Conservation (phyloP, 1,139 yeast species). For the Blastobotrys ciferrii region DNA sequence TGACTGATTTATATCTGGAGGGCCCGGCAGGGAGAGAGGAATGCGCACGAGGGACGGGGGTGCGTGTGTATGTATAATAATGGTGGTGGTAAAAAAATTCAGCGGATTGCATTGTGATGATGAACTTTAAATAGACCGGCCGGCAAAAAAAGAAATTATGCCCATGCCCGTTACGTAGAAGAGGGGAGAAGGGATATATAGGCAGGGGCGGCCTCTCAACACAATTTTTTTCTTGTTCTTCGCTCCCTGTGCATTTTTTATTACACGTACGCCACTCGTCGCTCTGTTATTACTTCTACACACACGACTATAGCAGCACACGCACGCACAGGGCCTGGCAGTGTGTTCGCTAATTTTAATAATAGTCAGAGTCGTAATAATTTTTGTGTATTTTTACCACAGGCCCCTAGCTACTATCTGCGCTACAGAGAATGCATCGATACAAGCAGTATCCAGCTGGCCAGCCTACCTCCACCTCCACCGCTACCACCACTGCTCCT, state of each 20-base stretch:
- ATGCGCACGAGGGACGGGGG: no score
- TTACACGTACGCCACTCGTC: neutral
- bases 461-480: neutral
- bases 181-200: slow-evolving; percentile 5
- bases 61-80: neutral
- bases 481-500: neutral
- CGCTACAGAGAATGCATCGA: slow-evolving; percentile 2
- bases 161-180: neutral
- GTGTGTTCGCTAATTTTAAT: neutral
- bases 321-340: no score
- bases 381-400: neutral
- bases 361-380: neutral
- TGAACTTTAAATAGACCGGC: neutral
- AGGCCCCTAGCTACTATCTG: neutral
- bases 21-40: no score
- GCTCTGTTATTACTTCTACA: neutral
- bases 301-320: neutral
- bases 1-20: no score
- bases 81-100: neutral
- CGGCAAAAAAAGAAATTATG: slow-evolving; percentile 4
- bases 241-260: neutral
- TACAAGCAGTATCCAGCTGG: slow-evolving; percentile 8
- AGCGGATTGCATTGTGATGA: neutral
- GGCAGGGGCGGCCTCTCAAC: slow-evolving; percentile 2
- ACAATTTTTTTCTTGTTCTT: neutral